phyloP scores from a whole-genome alignment of 129 eudicot genomes.

The Ambrosia trifida region DNA sequence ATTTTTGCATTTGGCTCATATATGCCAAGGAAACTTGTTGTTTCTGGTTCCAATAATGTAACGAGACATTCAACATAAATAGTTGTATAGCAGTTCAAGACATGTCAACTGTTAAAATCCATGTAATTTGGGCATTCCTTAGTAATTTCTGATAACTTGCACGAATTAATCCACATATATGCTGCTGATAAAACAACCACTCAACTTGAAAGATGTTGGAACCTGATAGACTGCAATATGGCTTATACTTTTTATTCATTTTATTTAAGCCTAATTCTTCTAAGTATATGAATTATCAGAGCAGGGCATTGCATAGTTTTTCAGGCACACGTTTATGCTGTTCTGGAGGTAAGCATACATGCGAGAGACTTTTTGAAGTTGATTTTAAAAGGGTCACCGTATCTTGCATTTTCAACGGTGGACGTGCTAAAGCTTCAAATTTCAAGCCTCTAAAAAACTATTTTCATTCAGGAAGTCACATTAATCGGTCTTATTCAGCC shows the following conservation, averaged over 20 bases:
- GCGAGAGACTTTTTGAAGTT: conserved; percentile 28
- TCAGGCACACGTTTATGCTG: conserved; percentile 33
- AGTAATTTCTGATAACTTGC: not conserved
- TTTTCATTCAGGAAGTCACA: conserved; percentile 29
- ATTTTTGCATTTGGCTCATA: too few species aligned
- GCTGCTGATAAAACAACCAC: not conserved
- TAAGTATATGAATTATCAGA: conserved; percentile 50
- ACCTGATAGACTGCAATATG: conserved; percentile 13
- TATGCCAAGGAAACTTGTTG: too few species aligned
- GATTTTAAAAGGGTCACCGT: conserved; percentile 35
- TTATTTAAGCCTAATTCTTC: not conserved
- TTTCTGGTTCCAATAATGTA: too few species aligned
- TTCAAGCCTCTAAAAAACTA: conserved; percentile 23
- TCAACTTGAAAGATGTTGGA: not conserved
- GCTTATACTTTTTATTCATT: not conserved
- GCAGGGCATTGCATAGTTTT: conserved; percentile 49
- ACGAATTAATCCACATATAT: not conserved
- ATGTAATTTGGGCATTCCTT: not conserved
- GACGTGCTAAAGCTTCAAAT: conserved; percentile 30
- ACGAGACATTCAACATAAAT: too few species aligned
- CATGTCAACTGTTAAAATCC: too few species aligned
- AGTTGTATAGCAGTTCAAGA: too few species aligned
- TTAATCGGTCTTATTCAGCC: conserved; percentile 32
- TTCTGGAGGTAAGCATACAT: conserved; percentile 38
- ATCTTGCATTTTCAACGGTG: conserved; percentile 23